phyloP scores from a whole-genome alignment of 306 rosid genomes.

The Castanopsis chinensis region DNA sequence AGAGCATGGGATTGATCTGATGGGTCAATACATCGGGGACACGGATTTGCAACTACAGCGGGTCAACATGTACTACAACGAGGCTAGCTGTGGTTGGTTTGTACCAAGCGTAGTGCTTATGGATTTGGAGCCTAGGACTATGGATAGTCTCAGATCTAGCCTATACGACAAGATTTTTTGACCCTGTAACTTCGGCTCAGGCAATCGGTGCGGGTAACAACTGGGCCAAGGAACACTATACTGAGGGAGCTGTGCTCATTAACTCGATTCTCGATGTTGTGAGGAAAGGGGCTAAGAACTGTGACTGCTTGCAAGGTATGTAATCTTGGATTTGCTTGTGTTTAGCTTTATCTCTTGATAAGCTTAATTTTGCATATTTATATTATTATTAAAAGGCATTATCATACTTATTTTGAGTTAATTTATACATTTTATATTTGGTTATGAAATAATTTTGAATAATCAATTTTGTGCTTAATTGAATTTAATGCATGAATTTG shows the following conservation, averaged over 20 bases:
- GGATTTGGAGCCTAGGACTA: slow-evolving; percentile 65
- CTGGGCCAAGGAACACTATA: slow-evolving; percentile 67
- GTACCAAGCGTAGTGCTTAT: slow-evolving; percentile 47
- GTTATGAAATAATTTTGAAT: no score
- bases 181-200: slow-evolving; percentile 51
- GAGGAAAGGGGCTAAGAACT: slow-evolving; percentile 52
- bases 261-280: slow-evolving; percentile 58
- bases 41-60: slow-evolving; percentile 50
- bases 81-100: slow-evolving; percentile 58
- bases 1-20: slow-evolving; percentile 55
- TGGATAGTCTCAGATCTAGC: slow-evolving; percentile 62
- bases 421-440: no score
- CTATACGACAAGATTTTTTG: slow-evolving; percentile 48
- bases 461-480: no score
- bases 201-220: slow-evolving; percentile 59
- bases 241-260: slow-evolving; percentile 54
- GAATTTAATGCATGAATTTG: no score
- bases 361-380: no score
- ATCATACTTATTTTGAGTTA: no score
- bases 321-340: no score
- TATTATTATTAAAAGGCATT: no score
- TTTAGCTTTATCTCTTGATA: no score
- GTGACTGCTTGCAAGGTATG: slow-evolving; percentile 61
- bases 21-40: slow-evolving; percentile 47
- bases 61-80: slow-evolving; percentile 59